Evolutionary conservation across 352 stramenopile genomes (phyloP).

Genomic region (Saprolegnia diclina): DNA sequence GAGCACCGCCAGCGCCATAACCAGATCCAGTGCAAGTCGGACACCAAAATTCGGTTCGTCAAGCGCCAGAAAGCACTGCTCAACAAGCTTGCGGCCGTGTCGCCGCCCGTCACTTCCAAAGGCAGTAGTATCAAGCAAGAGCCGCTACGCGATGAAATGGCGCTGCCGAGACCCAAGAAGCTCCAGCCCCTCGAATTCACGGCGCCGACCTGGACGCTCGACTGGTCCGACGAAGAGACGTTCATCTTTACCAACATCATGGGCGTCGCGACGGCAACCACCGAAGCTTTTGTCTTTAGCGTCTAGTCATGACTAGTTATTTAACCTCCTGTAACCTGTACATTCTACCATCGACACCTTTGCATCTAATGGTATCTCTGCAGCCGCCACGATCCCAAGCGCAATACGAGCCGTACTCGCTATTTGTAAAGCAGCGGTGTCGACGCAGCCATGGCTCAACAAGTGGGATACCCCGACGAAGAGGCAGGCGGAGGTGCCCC

Average conservation of each 20-base stretch:
- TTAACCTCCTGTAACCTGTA: too few relatives aligned
- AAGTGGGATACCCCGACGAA: too few relatives aligned
- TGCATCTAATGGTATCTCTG: too few relatives aligned
- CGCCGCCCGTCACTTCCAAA: too few relatives aligned
- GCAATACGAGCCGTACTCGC: too few relatives aligned
- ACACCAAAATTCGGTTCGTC: constrained; percentile 25
- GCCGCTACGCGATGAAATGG: background rate
- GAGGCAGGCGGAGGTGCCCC: too few relatives aligned
- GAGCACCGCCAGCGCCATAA: constrained; percentile 27
- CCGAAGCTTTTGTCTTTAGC: background rate
- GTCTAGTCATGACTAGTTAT: background rate
- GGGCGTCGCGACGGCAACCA: background rate
- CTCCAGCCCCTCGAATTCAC: background rate
- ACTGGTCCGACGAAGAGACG: constrained; percentile 8
- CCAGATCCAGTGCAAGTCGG: constrained; percentile 26
- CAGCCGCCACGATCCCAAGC: too few relatives aligned
- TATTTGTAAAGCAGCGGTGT: too few relatives aligned
- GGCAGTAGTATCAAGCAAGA: background rate
- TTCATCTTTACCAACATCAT: constrained; percentile 25
- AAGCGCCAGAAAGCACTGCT: constrained; percentile 15
- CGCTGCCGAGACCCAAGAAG: too few relatives aligned
- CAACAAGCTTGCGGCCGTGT: background rate
- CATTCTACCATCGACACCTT: too few relatives aligned
- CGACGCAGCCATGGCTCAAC: too few relatives aligned
- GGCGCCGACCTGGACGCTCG: background rate